These are phyloP conservation scores for Rhynchospora breviuscula DNA, from an alignment of 176 grass and related monocot species.

Conservation along the genomic window DNA sequence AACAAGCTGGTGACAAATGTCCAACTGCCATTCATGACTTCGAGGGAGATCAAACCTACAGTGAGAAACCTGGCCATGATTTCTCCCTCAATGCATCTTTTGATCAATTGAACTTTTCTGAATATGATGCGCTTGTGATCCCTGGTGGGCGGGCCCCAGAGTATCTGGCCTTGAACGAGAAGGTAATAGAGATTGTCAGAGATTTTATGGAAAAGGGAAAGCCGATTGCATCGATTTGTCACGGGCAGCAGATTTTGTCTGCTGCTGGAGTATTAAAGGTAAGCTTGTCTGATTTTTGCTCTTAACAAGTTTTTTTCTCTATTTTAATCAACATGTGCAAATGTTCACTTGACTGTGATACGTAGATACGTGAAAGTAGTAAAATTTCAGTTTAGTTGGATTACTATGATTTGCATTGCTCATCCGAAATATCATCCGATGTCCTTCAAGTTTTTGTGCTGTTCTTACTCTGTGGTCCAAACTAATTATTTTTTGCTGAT, in stretches of 20 bases:
- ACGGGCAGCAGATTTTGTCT: constrained; percentile 79
- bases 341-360: not conserved
- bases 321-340: not conserved
- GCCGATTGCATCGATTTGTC: constrained; percentile 89
- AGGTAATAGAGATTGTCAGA: constrained; percentile 61
- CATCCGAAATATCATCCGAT: not conserved
- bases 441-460: not conserved
- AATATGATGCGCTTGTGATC: constrained; percentile 80
- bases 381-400: not conserved
- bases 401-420: not conserved
- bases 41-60: constrained; percentile 93
- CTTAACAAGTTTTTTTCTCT: not conserved
- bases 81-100: constrained; percentile 75
- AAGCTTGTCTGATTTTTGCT: not conserved
- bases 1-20: constrained; percentile 65
- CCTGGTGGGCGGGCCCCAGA: constrained; percentile 83
- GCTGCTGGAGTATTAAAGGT: constrained; percentile 91
- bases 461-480: not conserved
- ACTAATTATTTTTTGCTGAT: not conserved
- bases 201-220: constrained; percentile 62
- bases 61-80: constrained; percentile 94
- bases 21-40: constrained; percentile 90
- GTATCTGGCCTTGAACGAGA: constrained; percentile 73
- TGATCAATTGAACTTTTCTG: constrained; percentile 39
- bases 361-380: not conserved